Percentiles rank a stretch among this genome's conserved stretches.
phyloP scores from a whole-genome alignment of 192 early-diverging fungal species.

The Backusella mclennaniae region DNA sequence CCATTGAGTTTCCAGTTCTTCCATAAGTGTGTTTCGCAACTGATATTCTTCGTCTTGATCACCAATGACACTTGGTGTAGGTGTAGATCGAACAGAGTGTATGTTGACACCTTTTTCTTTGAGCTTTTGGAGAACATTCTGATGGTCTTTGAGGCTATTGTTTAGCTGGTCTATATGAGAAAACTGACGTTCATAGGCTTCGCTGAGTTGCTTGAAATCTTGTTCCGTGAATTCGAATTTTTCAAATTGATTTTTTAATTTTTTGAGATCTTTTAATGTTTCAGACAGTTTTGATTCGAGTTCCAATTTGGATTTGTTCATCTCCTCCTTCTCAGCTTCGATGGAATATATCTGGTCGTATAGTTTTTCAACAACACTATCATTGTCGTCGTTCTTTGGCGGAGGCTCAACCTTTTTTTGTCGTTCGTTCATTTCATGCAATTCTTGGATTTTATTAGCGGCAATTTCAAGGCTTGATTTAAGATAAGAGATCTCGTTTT shows the following conservation, averaged over 20 bases:
- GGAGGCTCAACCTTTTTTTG: not conserved
- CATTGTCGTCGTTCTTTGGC: slow-evolving; percentile 10
- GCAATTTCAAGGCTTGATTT: slow-evolving; percentile 32
- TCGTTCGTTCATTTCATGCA: slow-evolving; percentile 29
- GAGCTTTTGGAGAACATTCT: slow-evolving; percentile 25
- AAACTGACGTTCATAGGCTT: slow-evolving; percentile 35
- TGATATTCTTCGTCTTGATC: not conserved
- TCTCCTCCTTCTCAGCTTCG: slow-evolving; percentile 24
- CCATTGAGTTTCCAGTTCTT: slow-evolving; percentile 54
- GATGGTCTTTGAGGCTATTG: slow-evolving; percentile 41
- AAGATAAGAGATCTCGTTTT: slow-evolving; percentile 21
- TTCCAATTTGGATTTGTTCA: slow-evolving; percentile 36
- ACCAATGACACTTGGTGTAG: slow-evolving; percentile 20
- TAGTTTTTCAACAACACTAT: slow-evolving; percentile 22
- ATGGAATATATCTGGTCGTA: slow-evolving; percentile 29
- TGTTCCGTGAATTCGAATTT: slow-evolving; percentile 26
- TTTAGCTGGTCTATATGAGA: slow-evolving; percentile 34
- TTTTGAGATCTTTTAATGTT: slow-evolving; percentile 30
- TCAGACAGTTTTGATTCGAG: slow-evolving; percentile 29
- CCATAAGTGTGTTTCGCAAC: slow-evolving; percentile 35
- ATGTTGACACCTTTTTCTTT: slow-evolving; percentile 21
- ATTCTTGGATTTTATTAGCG: slow-evolving; percentile 23
- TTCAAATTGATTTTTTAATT: slow-evolving; percentile 36
- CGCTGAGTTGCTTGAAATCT: slow-evolving; percentile 31
- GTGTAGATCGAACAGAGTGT: slow-evolving; percentile 13